Base-by-base conservation (phyloP, 768 basidiomycete species). In the Hericium erinaceus region DNA sequence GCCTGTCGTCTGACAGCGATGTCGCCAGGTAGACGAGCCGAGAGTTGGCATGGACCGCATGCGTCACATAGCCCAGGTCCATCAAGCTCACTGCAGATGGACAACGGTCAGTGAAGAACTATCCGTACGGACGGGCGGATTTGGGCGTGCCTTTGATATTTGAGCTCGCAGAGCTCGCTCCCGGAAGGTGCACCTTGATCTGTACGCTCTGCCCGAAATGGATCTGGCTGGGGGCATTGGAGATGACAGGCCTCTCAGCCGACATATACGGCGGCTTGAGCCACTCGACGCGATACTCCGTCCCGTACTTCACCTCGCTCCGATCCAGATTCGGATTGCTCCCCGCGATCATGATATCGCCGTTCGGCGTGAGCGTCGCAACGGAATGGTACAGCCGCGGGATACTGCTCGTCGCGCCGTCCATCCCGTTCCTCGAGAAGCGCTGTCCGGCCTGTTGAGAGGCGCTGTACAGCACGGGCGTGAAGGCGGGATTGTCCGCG, bases 201-300 rank as follows among this genome's bases (percentile, higher is more conserved):
- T 76, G 64, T 55, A 77, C 74, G 33, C 65, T 71, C 64, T 80
- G 63, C 58, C 77, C 75, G 67, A 81, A 82, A 6, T 67, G 64
- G 15, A 88, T 64, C 39, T 64, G 67, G 33, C 67, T 64, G 1
- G 78, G 69, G 12, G 64, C 58, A 18, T 60, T 63, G 15, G 44
- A 41, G 4, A 67, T 75, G 51, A 70, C 66, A 5, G 88, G 93
- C 38, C 92, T 78, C 12, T 76, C 66, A 63, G 70, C 70, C 24
- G 70, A 67, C 82, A 89, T 83, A 66, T 95, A 98, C 26, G 88
- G 86, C 0, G 95, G 95, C 55, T 77, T 78, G 61, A 95, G 76
- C 79, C 86, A 84, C 67, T 97, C 94, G 37, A 92, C 87, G 52
- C 92, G 78, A 68, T 95, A 95, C 68, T 95, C 91, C 16, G 92